These are phyloP conservation scores for Firmiana major DNA, from an alignment of 345 rosid species.

Conservation along the genomic window DNA sequence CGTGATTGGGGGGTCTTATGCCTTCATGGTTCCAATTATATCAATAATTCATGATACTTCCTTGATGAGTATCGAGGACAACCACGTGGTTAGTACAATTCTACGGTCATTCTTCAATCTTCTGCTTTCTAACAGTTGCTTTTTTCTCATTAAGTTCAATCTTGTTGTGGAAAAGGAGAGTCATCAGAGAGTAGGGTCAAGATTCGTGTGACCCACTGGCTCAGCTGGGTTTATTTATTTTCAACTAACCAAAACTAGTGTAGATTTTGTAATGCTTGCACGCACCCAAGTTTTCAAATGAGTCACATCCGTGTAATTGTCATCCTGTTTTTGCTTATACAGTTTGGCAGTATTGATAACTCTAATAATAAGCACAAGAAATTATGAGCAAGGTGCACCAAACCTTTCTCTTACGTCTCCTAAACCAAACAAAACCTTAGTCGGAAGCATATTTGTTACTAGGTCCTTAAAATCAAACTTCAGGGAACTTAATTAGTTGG, in stretches of 20 bases:
- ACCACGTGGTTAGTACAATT: constrained; percentile 58
- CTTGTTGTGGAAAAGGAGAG: constrained; percentile 12
- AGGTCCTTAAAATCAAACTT: background rate
- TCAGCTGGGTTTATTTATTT: constrained; percentile 1
- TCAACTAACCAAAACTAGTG: background rate
- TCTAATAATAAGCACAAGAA: background rate
- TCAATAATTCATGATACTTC: constrained; percentile 88
- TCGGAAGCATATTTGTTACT: background rate
- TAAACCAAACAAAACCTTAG: background rate
- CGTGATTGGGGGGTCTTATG: constrained; percentile 95
- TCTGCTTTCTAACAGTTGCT: constrained; percentile 14
- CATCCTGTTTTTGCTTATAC: background rate
- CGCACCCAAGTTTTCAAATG: constrained; percentile 1
- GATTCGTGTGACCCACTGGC: constrained; percentile 29
- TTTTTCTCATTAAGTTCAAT: constrained; percentile 13
- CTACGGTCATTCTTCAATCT: background rate
- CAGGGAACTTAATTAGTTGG: background rate
- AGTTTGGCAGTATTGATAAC: background rate
- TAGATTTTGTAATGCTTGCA: background rate
- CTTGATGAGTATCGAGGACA: constrained; percentile 63
- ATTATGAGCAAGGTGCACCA: background rate
- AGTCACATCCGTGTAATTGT: constrained; percentile 11
- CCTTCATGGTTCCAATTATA: constrained; percentile 93
- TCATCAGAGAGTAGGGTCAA: constrained; percentile 22
- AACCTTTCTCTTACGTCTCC: background rate